Evolutionary conservation across 805 yeast species (phyloP).

Genomic region (Pichia pseudocactophila): DNA sequence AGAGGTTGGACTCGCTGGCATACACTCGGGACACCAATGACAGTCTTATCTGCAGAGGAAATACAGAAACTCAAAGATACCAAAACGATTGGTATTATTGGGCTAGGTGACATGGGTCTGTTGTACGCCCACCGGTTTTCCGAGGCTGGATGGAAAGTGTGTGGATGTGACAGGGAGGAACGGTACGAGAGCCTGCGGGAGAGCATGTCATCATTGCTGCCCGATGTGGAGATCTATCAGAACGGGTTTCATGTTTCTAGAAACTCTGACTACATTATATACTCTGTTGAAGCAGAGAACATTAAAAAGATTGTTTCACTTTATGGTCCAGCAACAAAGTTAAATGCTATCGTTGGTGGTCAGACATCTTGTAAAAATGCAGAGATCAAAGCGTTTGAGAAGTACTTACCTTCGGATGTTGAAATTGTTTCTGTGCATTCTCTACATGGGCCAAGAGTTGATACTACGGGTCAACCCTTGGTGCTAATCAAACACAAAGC

Average conservation of each 20-base stretch:
- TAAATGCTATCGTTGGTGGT: conserved; percentile 93
- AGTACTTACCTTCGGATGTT: conserved; percentile 63
- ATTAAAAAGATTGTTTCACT: conserved; percentile 59
- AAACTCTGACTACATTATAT: conserved; percentile 70
- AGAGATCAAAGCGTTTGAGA: conserved; percentile 80
- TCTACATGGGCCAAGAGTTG: conserved; percentile 88
- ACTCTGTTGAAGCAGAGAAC: conserved; percentile 88
- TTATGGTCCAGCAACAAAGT: conserved; percentile 84
- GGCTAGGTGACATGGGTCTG: conserved; percentile 95
- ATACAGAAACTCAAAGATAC: conserved; percentile 18
- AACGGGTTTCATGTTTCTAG: conserved; percentile 86
- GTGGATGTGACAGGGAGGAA: conserved; percentile 81
- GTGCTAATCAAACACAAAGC: conserved; percentile 78
- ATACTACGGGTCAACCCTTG: conserved; percentile 85
- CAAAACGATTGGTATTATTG: conserved; percentile 80
- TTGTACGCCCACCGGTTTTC: conserved; percentile 74
- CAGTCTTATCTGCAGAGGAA: conserved; percentile 11
- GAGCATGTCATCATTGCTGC: conserved; percentile 9
- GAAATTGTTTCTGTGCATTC: conserved; percentile 86
- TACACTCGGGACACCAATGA: too few species aligned
- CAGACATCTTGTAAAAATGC: conserved; percentile 94
- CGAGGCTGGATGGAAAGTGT: conserved; percentile 80
- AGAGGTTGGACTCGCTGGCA: too few species aligned
- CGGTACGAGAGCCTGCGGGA: conserved; percentile 37
- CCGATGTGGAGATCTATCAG: conserved; percentile 44